Evolutionary conservation across 73 alveolate genomes (phyloP), one percentile per base, ranked within the genome.

Genomic region (Tetrahymena elliotti): DNA sequence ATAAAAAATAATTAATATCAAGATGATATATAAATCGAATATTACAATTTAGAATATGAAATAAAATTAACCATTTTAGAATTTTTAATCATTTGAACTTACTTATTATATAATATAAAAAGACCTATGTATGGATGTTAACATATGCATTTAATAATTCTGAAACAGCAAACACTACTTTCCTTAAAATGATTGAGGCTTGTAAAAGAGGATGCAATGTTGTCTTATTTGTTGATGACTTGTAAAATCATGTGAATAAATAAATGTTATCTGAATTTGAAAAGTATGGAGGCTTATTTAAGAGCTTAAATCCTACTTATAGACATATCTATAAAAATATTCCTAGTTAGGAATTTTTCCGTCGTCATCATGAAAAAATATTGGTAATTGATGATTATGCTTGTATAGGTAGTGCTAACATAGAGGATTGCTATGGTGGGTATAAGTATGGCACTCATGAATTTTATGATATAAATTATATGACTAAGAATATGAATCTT

Each of bases 361-460:
- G 94, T 37, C 93, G 97, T 35, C 94, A 94, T 41, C 97, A 96
- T 47, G 96, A 96, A 34, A 96, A 96, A 95, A 53, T 96, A 33
- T 93, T 83, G 18, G 95, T 95, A 16, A 93, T 95, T 33, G 98
- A 96, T 83, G 84, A 96, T 93, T 41, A 82, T 54, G 97, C 96
- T n/a, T 92, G 93, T 39, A 84, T 96, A 35, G 97, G 97, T 18
- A 83, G 96, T 38, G 97, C 98, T 24, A 96, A 96, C 35, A 47
- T 96, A 39, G 97, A 96, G 33, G 53, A 83, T 31, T 93, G 93
- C 27, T 96, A 96, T 53, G 97, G 96, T 9, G 96, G 94, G 16
- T 31, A 37, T 24, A 93, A 93, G 35, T 96, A 83, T 33, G 98
- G 97, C 3, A 95, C 95, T 24, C 53, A 41, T 36, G 82, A 83